phyloP scores from a whole-genome alignment of 2,329 filamentous ascomycete genomes.

The Sporothrix phasma region DNA sequence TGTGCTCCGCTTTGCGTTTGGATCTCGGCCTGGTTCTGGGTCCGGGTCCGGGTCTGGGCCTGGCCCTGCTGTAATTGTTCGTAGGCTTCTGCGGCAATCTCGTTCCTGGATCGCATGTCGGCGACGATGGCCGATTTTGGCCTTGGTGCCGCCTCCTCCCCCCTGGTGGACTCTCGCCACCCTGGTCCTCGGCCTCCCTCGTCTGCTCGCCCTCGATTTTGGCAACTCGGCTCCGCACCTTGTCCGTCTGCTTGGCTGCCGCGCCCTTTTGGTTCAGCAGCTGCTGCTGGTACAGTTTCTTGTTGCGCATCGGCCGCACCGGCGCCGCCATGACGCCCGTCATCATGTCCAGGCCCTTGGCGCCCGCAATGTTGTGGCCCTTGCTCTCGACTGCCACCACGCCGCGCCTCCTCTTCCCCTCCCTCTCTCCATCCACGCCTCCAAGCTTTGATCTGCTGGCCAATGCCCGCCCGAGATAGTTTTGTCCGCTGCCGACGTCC shows the following conservation, averaged over 20 bases:
- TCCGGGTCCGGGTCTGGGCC: too few species aligned
- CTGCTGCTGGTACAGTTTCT: constrained; percentile 58
- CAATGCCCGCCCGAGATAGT: constrained; percentile 82
- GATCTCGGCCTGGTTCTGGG: too few species aligned
- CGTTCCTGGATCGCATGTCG: constrained; percentile 15
- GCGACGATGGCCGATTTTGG: background rate
- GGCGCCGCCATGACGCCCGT: constrained; percentile 62
- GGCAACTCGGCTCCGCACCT: constrained; percentile 28
- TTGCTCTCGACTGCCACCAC: constrained; percentile 87
- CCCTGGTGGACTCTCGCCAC: background rate
- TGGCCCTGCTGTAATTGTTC: constrained; percentile 22
- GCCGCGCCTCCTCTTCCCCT: constrained; percentile 52
- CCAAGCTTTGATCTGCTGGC: constrained; percentile 39
- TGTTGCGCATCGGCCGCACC: constrained; percentile 66
- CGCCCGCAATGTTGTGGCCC: constrained; percentile 76
- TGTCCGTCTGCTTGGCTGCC: constrained; percentile 32
- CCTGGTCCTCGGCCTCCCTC: constrained; percentile 26
- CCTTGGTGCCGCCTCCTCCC: background rate
- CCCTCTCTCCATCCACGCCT: too few species aligned
- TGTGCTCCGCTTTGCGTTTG: too few species aligned
- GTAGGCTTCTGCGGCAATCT: constrained; percentile 13
- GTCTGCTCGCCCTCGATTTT: constrained; percentile 22
- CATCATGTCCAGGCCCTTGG: constrained; percentile 72
- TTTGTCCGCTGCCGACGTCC: constrained; percentile 94
- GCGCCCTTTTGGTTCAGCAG: constrained; percentile 35